phyloP scores from a whole-genome alignment of 768 basidiomycete genomes.

The Cystofilobasidium macerans region DNA sequence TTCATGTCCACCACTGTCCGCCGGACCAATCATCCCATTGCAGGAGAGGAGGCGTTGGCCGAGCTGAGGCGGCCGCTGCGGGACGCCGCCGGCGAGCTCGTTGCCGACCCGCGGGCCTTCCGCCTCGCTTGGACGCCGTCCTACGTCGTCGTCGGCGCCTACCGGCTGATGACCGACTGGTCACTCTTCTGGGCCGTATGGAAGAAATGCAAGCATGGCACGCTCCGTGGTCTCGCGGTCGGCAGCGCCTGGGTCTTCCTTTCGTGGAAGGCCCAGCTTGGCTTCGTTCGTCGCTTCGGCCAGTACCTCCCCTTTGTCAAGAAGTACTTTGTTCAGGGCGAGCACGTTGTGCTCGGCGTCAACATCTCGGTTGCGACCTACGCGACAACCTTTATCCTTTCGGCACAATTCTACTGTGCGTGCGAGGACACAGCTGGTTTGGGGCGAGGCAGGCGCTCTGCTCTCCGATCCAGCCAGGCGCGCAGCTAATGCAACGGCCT shows the following conservation, averaged over 20 bases:
- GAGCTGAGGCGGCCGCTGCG: not conserved
- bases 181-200: constrained; percentile 2
- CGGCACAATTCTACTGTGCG: constrained; percentile 25
- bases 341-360: constrained; percentile 6
- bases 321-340: not conserved
- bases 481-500: no score
- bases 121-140: constrained; percentile 4
- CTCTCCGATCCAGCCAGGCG: no score
- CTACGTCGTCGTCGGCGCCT: constrained; percentile 16
- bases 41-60: not conserved
- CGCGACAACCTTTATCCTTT: constrained; percentile 47
- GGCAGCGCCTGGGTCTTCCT: constrained; percentile 52
- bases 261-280: constrained; percentile 61
- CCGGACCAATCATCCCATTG: no score
- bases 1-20: no score
- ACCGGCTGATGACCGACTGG: not conserved
- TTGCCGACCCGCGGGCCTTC: not conserved
- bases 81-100: not conserved
- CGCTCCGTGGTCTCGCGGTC: constrained; percentile 55
- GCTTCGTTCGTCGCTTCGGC: constrained; percentile 55
- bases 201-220: constrained; percentile 47
- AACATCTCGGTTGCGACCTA: constrained; percentile 45
- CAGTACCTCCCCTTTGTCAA: not conserved
- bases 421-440: no score
- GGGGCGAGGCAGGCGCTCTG: no score